Evolutionary conservation across 1,139 yeast species (phyloP), one percentile per base, ranked within the genome.

Genomic region (Debaryomyces sp.): DNA sequence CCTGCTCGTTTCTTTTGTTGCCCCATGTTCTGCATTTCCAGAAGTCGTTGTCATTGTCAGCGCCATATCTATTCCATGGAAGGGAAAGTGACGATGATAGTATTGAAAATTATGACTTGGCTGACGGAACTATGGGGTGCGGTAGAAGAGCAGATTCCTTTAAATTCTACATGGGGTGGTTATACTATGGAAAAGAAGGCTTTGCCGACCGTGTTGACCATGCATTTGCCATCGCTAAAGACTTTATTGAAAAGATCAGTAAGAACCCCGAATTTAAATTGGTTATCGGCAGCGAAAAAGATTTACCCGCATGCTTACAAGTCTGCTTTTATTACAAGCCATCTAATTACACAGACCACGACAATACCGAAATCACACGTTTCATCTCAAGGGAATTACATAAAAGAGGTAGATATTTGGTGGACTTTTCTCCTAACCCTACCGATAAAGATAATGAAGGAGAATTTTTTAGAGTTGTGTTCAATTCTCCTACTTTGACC

Each of bases 91-190:
- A 44, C 15, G 73, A 66, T 39, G 74, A 68, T 38, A 77, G 70
- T 17, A 76, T 68, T 10, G 89, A 84, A 53, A 83, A 84, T 63
- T 87, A 74, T 60, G 96, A 89, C 58, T 76, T 89, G 51, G 96
- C 95, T 0, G 95, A 89, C 62, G 96, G 96, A 8, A 89, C 96
- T 6, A 86, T 89, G 95, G 96, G 96, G 6, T 89, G 96, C 64
- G 96, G 96, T 6, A 80, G 96, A 57, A 77, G 96, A 47, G 84
- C 95, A 0, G 96, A 89, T 64, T 81, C 95, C 1, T 72, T 89
- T 63, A 89, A 89, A 67, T 76, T 89, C 59, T 89, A 87, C 64
- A 66, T 89, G 64, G 84, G 88, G 0, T 89, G 96, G 96, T 71
- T 85, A 50, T 89, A 87, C 73, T 89, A 84, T 58, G 96, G 96